A percentile compares a stretch with the other conserved stretches of the same genome.
phyloP scores from a whole-genome alignment of 139 green algal species.

The Tetratostichococcus sp. region DNA sequence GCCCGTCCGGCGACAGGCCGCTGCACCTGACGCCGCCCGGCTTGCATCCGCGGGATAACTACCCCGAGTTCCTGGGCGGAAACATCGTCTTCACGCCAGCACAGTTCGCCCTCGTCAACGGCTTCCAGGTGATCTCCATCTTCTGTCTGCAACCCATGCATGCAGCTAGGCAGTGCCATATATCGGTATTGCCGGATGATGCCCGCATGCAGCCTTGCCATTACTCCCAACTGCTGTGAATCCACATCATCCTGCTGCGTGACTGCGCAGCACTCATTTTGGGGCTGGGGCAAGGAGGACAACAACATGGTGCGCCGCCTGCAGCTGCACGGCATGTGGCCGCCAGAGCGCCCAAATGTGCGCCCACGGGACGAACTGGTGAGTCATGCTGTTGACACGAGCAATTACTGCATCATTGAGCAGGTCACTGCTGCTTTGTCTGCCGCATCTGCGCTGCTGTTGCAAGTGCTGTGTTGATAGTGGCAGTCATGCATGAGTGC shows the following conservation, averaged over 20 bases:
- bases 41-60: conserved; percentile 26
- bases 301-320: conserved; percentile 38
- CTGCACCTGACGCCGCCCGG: conserved; percentile 29
- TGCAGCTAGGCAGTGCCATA: not conserved
- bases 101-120: conserved; percentile 33
- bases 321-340: conserved; percentile 19
- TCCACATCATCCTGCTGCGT: too few species aligned
- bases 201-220: too few species aligned
- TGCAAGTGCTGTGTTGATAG: too few species aligned
- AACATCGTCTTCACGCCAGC: conserved; percentile 23
- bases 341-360: conserved; percentile 17
- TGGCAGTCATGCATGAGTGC: too few species aligned
- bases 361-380: not conserved
- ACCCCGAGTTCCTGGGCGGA: conserved; percentile 41
- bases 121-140: conserved; percentile 23
- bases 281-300: conserved; percentile 26
- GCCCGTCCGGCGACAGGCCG: conserved; percentile 5
- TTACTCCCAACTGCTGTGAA: too few species aligned
- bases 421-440: too few species aligned
- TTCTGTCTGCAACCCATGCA: too few species aligned
- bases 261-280: not conserved
- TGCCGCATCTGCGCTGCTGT: too few species aligned
- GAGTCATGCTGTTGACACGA: not conserved
- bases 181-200: not conserved
- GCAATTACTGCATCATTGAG: not conserved